Evolutionary conservation across 768 basidiomycete genomes (phyloP).

Genomic region (Galerina sulciceps): DNA sequence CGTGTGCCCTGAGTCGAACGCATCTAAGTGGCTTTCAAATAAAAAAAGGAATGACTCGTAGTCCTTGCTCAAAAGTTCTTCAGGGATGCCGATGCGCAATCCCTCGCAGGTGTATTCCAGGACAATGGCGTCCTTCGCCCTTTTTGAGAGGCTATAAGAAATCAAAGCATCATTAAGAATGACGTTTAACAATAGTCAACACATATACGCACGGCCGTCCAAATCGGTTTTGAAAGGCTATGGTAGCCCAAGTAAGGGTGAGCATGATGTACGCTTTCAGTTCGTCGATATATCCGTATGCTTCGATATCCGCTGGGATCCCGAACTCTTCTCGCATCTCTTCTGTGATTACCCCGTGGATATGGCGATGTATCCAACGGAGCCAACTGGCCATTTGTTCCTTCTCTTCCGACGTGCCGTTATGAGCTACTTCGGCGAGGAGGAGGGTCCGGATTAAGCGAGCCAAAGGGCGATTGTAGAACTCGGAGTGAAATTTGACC

Average conservation of each 20-base stretch:
- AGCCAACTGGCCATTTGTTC: conserved; percentile 2
- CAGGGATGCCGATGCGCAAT: background rate
- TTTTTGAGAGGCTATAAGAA: background rate
- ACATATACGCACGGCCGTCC: conserved; percentile 1
- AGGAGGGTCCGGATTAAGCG: background rate
- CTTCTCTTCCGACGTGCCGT: conserved; percentile 3
- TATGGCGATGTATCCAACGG: background rate
- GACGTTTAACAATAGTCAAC: background rate
- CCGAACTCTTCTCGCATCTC: background rate
- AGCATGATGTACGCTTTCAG: background rate
- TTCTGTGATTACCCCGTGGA: background rate
- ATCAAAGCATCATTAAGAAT: background rate
- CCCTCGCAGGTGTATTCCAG: conserved; percentile 1
- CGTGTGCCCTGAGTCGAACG: background rate
- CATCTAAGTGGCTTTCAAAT: background rate
- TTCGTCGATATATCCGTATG: conserved; percentile 1
- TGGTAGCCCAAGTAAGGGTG: background rate
- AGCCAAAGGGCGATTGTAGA: background rate
- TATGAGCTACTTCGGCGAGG: background rate
- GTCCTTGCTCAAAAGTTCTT: background rate
- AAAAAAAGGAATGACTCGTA: background rate
- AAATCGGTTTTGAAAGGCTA: background rate
- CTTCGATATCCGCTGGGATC: background rate
- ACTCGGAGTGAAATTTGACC: background rate
- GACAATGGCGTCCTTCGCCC: background rate